Percentiles rank a stretch among this genome's conserved stretches.
Conservation (phyloP, 164 flowering plant species). For the Amborella trichopoda region DNA sequence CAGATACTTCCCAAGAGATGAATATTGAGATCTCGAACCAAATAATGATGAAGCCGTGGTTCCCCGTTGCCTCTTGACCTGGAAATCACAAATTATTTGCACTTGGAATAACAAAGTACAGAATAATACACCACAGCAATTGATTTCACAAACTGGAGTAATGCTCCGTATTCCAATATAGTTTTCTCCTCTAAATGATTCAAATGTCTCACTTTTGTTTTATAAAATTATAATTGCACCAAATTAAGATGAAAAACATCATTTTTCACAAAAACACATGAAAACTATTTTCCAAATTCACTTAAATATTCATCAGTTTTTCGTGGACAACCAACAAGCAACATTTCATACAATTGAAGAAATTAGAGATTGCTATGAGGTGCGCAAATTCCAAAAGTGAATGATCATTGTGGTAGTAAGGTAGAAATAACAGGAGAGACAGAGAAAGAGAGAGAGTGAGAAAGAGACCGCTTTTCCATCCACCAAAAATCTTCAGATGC, state of each 20-base stretch:
- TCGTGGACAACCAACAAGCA: background rate
- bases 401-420: background rate
- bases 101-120: background rate
- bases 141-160: too few relatives aligned
- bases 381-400: background rate
- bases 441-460: background rate
- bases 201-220: background rate
- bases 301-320: background rate
- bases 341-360: background rate
- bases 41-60: background rate
- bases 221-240: background rate
- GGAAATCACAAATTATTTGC: background rate
- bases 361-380: background rate
- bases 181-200: background rate
- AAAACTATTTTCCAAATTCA: background rate
- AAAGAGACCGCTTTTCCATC: too few relatives aligned
- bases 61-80: background rate
- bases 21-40: too few relatives aligned
- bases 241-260: background rate
- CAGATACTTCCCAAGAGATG: too few relatives aligned
- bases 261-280: background rate
- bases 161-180: background rate
- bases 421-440: background rate
- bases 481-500: background rate
- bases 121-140: background rate